Evolutionary conservation across 805 yeast species (phyloP), one percentile per base, ranked within the genome.

Genomic region (Pichia sporocuriosa): DNA sequence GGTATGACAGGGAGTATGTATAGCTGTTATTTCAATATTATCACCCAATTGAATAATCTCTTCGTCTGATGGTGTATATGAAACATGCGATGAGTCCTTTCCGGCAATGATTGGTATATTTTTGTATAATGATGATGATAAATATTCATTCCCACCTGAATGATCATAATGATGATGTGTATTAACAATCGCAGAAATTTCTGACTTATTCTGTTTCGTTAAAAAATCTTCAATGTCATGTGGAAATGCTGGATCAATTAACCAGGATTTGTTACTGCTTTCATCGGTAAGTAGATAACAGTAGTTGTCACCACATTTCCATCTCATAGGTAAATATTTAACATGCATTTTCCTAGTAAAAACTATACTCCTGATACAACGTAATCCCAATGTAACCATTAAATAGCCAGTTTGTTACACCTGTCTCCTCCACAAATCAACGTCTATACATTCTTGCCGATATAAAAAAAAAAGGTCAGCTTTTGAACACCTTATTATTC

Each of bases 121-220:
- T 35, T 73, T 75, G 56, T 67, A 59, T 3, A 44, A 5, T 1
- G 51, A 24, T 4, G 40, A 34, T 6, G 54, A 47, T 43, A 71
- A 45, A 15, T 61, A 62, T 19, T 66, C 62, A 55, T 88, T 89
- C 2, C 97, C 97, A 19, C 86, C 96, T 2, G 96, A 70, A 63
- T 93, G 99, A 58, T 93, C 99, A 56, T 79, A 77, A 61, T 93
- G 99, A 59, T 93, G 98, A 58, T 93, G 99, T 1, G 97, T 93
- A 63, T 93, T 93, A 38, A 85, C 94, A 44, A 93, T 83, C 1
- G 90, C 86, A 33, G 69, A 70, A 40, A 93, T 62, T 38, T 80
- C 74, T 30, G 72, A 62, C 30, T 65, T 58, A 23, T 53, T 54
- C 20, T 50, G 42, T 12, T 48, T 34, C 2, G 44, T 37, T 23